These are phyloP conservation scores for Macadamia tetraphylla DNA, from an alignment of 164 flowering plant species.

Conservation along the genomic window DNA sequence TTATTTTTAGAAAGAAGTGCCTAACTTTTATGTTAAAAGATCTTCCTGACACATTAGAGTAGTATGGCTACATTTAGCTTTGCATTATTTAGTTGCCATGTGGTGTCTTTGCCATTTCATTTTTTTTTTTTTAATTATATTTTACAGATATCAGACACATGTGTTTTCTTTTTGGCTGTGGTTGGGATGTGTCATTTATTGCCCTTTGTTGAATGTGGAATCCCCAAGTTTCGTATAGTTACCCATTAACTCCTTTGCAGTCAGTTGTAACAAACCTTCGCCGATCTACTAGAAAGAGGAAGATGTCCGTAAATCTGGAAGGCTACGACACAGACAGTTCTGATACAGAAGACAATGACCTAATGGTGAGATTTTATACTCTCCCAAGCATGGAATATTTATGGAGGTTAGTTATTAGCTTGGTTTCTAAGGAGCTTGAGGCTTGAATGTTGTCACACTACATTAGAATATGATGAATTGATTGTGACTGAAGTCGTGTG, in stretches of 20 bases:
- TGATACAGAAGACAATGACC: constrained; percentile 72
- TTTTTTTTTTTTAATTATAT: too few species aligned
- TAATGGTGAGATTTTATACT: constrained; percentile 65
- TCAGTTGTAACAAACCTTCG: constrained; percentile 62
- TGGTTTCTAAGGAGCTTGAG: constrained; percentile 3
- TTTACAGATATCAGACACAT: not conserved
- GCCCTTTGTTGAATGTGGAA: not conserved
- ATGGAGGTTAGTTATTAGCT: constrained; percentile 15
- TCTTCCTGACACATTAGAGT: too few species aligned
- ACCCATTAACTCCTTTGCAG: constrained; percentile 34
- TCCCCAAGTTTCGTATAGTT: not conserved
- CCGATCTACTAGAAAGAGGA: constrained; percentile 91
- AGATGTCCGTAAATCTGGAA: constrained; percentile 52
- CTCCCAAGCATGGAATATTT: constrained; percentile 11
- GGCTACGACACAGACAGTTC: constrained; percentile 73
- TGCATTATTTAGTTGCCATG: too few species aligned
- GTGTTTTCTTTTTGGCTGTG: not conserved
- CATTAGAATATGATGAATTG: not conserved
- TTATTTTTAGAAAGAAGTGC: too few species aligned
- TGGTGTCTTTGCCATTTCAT: not conserved
- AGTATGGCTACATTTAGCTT: too few species aligned
- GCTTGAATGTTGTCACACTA: not conserved
- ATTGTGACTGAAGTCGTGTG: constrained; percentile 9
- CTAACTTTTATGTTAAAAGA: too few species aligned
- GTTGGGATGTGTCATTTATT: not conserved